Evolutionary conservation across 305 asterid genomes (phyloP), one percentile per base, ranked within the genome.

Genomic region (Lippia alba): DNA sequence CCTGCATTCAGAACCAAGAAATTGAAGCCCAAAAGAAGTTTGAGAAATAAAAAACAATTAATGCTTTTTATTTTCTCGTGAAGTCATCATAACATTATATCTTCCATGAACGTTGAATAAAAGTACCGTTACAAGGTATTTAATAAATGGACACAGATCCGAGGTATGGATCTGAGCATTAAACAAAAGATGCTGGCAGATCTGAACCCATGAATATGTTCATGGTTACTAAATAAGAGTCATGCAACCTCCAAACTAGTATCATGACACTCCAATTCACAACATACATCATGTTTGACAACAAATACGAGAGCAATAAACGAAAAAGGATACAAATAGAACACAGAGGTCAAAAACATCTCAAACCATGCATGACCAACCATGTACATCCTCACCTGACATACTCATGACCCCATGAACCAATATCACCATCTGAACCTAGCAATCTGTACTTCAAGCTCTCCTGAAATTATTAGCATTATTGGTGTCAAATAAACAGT

Each of bases 401-500:
- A 79, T 95, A 95, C 78, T 95, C 99, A 72, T 95, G 99, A 72
- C 99, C 99, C 99, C 99, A 94, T n/a, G 98, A 94, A 76, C 99
- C 98, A 81, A 92, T 90, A 74, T 92, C 98, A 75, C 94, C 97
- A 19, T 87, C 96, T 55, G 98, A 86, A 76, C 99, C 99, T 73
- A 89, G 75, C 57, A 95, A 80, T 77, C 99, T 86, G 82, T 90
- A 95, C 75, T 92, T 92, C 81, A 95, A 84, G 90, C 99, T 95
- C 81, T 89, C 99, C 99, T 95, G 94, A 65, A 85, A 78, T 41
- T 54, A 72, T 72, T 57, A 59, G 61, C 58, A 78, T 65, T 72
- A n/a, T 57, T 56, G 33, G 18, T 15, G 17, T 32, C 20, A 41
- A n/a, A 50, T 17, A 18, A 40, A 64, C 54, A 41, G 48, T 24